Base-by-base conservation (phyloP, 2,329 filamentous ascomycete genomes). In the Furcasterigmium sp. region DNA sequence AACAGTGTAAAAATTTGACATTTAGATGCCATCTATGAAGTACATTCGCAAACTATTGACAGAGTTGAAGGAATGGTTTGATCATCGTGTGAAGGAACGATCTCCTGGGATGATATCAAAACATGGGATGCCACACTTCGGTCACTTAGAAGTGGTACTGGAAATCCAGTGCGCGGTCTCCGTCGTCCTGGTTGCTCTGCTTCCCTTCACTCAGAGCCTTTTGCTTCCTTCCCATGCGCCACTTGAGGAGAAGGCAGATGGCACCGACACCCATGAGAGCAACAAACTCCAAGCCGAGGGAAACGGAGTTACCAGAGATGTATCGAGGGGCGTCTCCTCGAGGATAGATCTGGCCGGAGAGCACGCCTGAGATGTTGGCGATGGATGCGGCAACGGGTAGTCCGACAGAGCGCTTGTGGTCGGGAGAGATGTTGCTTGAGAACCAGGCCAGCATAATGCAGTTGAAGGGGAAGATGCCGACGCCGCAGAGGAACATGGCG, bases 331-430 rank as follows among this genome's bases (percentile, higher is more conserved):
- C 55, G 42, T 62, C 53, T 1, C 48, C 39, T 15, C 35, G 51
- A 1, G 61, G 60, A 43, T 64, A 64, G 14, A 64, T 43, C 46
- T 64, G 59, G 8, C 52, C 53, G 2, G 59, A 52, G 4, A 59
- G 54, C 2, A 63, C 28, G 13, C 52, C 53, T 2, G 58, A 58
- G 14, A 55, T 49, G 26, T 61, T 60, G 3, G 50, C 60, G 21
- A 63, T 47, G 4, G 53, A 59, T 26, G 54, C 54, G 18, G 53
- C 45, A 21, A 62, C 46, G 1, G 61, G 59, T 36, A 59, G 48
- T 17, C 53, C 58, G 14, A 62, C 48, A 8, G 51, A 49, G n/a
- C 60, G 59, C 43, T 63, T 63, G 32, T 42, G 50, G 39, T 64
- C 61, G 4, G 61, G 61, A 11, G 53, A 46, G 6, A 61, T 44